A percentile compares a stretch with the other conserved stretches of the same genome.
These are phyloP conservation scores for Penicillium freii DNA, from an alignment of 2,329 filamentous ascomycete species.

Conservation along the genomic window DNA sequence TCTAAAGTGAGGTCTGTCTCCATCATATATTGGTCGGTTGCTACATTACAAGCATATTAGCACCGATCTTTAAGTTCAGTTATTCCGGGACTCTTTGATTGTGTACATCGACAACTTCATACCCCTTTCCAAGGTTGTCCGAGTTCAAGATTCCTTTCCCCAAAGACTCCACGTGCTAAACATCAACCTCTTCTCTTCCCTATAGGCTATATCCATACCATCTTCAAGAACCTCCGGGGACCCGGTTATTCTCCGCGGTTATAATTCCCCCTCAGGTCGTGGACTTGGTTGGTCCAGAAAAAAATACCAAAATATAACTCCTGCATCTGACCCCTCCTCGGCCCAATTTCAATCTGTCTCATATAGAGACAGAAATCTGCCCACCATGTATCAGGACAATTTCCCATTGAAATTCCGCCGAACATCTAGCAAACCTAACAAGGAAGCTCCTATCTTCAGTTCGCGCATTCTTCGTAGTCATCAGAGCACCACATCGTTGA, in stretches of 20 bases:
- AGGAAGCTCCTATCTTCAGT: constrained; percentile 45
- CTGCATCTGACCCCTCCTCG: constrained; percentile 27
- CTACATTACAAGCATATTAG: no score
- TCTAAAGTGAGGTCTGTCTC: no score
- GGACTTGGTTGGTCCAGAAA: constrained; percentile 3
- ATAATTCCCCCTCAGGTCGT: background rate
- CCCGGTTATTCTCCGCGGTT: constrained; percentile 7
- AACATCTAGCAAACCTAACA: constrained; percentile 45
- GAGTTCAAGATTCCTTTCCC: constrained; percentile 5
- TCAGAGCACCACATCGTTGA: constrained; percentile 45
- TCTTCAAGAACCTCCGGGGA: constrained; percentile 1
- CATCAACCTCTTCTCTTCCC: constrained; percentile 5
- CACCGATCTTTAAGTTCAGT: no score
- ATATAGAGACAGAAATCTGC: constrained; percentile 23
- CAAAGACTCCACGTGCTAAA: constrained; percentile 8
- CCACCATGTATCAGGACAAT: constrained; percentile 38
- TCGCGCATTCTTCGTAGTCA: constrained; percentile 44
- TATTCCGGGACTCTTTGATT: no score
- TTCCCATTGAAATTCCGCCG: constrained; percentile 43
- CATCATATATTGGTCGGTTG: no score
- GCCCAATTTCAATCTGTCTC: constrained; percentile 30
- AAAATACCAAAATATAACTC: background rate
- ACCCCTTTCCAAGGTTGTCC: no score
- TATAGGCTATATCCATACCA: background rate
- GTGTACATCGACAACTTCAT: no score